These are phyloP conservation scores for Aspergillus viridinutans DNA, from an alignment of 2,329 filamentous ascomycete species.

Conservation along the genomic window DNA sequence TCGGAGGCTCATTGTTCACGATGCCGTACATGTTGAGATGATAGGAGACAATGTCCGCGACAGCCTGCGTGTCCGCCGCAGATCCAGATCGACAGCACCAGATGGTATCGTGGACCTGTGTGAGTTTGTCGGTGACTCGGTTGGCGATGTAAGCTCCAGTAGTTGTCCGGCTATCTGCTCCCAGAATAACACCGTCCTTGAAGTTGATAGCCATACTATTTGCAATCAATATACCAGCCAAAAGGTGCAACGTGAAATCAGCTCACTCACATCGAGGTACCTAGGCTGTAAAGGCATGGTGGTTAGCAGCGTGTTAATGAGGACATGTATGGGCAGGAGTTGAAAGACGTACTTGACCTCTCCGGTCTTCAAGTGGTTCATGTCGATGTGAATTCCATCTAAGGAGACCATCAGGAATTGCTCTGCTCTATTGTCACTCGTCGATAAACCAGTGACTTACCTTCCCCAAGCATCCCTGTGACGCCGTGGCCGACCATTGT, in stretches of 20 bases:
- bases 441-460: conserved; percentile 25
- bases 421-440: neutral
- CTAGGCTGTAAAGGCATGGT: conserved; percentile 58
- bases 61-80: conserved; percentile 94
- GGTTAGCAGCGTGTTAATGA: conserved; percentile 27
- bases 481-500: conserved; percentile 39
- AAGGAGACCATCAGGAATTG: conserved; percentile 17
- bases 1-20: conserved; percentile 82
- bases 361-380: conserved; percentile 97
- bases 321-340: neutral
- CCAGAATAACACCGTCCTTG: conserved; percentile 94
- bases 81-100: conserved; percentile 99
- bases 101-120: conserved; percentile 96
- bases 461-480: conserved; percentile 45
- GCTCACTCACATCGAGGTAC: conserved; percentile 84
- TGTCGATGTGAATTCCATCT: conserved; percentile 99
- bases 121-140: conserved; percentile 98
- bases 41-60: conserved; percentile 97
- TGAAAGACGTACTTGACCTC: conserved; percentile 81
- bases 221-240: conserved; percentile 22
- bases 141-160: conserved; percentile 98
- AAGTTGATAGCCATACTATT: conserved; percentile 96
- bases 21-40: conserved; percentile 90
- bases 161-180: conserved; percentile 94
- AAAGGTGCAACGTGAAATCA: conserved; percentile 6